phyloP scores from a whole-genome alignment of 1,139 yeast species.

The Hyphopichia wangnamkhiaoensis region DNA sequence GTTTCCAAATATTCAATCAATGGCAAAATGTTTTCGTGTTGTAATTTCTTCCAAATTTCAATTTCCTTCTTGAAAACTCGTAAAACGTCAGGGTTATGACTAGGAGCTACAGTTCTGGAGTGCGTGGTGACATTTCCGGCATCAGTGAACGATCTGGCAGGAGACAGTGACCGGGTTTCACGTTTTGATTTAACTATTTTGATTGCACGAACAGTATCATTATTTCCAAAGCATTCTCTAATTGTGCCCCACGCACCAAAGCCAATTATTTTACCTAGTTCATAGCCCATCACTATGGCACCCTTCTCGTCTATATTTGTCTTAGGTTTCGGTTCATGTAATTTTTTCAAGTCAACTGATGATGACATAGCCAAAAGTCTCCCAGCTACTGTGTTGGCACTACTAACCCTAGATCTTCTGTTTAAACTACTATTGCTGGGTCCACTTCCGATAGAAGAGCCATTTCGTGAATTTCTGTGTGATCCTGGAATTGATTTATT shows the following conservation, averaged over 20 bases:
- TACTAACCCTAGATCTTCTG: slow-evolving; percentile 32
- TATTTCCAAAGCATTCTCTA: slow-evolving; percentile 59
- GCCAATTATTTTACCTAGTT: slow-evolving; percentile 77
- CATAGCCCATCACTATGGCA: slow-evolving; percentile 58
- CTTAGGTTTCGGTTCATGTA: slow-evolving; percentile 27
- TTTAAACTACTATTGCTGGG: slow-evolving; percentile 28
- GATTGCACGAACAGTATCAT: slow-evolving; percentile 62
- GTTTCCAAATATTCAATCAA: slow-evolving; percentile 64
- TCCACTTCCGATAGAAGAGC: slow-evolving; percentile 17
- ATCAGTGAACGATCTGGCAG: slow-evolving; percentile 8
- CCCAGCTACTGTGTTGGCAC: slow-evolving; percentile 45
- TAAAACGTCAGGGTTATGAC: slow-evolving; percentile 27
- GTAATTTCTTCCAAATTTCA: slow-evolving; percentile 67
- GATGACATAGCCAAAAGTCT: slow-evolving; percentile 42
- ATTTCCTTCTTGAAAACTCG: slow-evolving; percentile 70
- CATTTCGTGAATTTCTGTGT: slow-evolving; percentile 21
- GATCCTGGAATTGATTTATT: slow-evolving; percentile 17
- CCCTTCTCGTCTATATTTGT: slow-evolving; percentile 60
- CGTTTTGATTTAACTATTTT: slow-evolving; percentile 67
- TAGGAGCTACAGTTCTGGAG: too few relatives aligned
- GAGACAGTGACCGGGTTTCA: slow-evolving; percentile 21
- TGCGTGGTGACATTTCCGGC: too few relatives aligned
- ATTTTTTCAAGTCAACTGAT: slow-evolving; percentile 33
- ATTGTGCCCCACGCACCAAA: slow-evolving; percentile 92
- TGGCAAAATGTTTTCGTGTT: slow-evolving; percentile 67